Evolutionary conservation across 352 stramenopile species (phyloP).

Genomic region (Phytophthora melonis): DNA sequence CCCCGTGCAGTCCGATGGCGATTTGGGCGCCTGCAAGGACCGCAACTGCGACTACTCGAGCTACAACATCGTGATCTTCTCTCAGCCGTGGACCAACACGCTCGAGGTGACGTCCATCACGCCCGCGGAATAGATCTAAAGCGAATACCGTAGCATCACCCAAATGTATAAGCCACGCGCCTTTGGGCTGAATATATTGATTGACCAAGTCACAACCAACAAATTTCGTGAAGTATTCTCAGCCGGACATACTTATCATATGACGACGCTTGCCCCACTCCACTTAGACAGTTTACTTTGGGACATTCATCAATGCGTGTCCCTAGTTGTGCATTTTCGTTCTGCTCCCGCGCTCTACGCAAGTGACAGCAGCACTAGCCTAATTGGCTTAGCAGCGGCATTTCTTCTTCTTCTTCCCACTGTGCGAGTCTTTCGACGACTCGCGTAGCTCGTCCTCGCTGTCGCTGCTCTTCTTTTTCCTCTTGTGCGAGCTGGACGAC

Average conservation of each 20-base stretch:
- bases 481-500: conserved; percentile 36
- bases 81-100: conserved; percentile 49
- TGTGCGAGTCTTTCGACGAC: conserved; percentile 11
- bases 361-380: background rate
- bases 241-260: too few relatives aligned
- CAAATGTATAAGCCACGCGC: too few relatives aligned
- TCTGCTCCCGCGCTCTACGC: background rate
- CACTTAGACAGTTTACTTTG: too few relatives aligned
- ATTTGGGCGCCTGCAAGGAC: conserved; percentile 51
- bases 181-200: too few relatives aligned
- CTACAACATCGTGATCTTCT: conserved; percentile 53
- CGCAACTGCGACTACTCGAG: conserved; percentile 46
- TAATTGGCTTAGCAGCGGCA: conserved; percentile 11
- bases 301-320: background rate
- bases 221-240: too few relatives aligned
- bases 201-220: too few relatives aligned
- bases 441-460: conserved; percentile 30
- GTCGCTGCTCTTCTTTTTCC: conserved; percentile 52
- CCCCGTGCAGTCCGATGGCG: conserved; percentile 39
- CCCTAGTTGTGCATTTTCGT: background rate
- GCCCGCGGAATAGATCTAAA: conserved; percentile 28
- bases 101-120: conserved; percentile 52
- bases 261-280: too few relatives aligned
- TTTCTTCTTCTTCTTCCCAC: conserved; percentile 43
- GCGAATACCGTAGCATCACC: too few relatives aligned